Conservation (phyloP, 495 filamentous ascomycete genomes). For the Podospora comata region DNA sequence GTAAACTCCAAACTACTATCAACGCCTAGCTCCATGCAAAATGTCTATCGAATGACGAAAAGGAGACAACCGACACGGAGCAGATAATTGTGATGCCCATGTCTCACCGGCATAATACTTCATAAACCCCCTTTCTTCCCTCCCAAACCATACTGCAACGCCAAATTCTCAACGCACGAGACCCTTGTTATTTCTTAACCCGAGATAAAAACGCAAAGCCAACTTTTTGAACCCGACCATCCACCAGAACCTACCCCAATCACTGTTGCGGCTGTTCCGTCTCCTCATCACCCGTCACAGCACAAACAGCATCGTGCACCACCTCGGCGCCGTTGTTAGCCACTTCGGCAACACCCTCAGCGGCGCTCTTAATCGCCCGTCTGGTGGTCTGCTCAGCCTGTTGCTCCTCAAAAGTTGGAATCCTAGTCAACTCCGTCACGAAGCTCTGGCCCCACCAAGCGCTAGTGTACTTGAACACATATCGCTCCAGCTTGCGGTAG, state of each 20-base stretch:
- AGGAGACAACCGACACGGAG: background rate
- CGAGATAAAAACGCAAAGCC: background rate
- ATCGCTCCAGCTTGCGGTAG: slow-evolving; percentile 74
- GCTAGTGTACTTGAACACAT: slow-evolving; percentile 89
- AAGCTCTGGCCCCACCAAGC: slow-evolving; percentile 98
- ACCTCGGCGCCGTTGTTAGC: slow-evolving; percentile 23
- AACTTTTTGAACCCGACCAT: background rate
- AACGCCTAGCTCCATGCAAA: slow-evolving; percentile 12
- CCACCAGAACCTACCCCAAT: background rate
- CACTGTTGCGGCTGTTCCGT: background rate
- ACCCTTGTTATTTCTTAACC: background rate
- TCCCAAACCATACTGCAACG: background rate
- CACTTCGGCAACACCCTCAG: slow-evolving; percentile 21
- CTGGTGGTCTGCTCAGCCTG: slow-evolving; percentile 7
- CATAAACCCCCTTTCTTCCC: background rate
- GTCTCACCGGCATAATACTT: background rate
- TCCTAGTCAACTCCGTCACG: slow-evolving; percentile 72
- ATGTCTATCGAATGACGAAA: background rate
- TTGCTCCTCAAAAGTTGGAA: slow-evolving; percentile 26
- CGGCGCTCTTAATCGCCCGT: slow-evolving; percentile 12
- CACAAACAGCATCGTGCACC: slow-evolving; percentile 17
- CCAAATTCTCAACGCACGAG: background rate
- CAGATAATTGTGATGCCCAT: background rate
- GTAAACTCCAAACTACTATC: background rate
- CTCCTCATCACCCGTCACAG: slow-evolving; percentile 11